Percentiles rank a stretch among this genome's conserved stretches.
Conservation (phyloP, 805 yeast genomes). For the Wickerhamomyces sydowiorum region DNA sequence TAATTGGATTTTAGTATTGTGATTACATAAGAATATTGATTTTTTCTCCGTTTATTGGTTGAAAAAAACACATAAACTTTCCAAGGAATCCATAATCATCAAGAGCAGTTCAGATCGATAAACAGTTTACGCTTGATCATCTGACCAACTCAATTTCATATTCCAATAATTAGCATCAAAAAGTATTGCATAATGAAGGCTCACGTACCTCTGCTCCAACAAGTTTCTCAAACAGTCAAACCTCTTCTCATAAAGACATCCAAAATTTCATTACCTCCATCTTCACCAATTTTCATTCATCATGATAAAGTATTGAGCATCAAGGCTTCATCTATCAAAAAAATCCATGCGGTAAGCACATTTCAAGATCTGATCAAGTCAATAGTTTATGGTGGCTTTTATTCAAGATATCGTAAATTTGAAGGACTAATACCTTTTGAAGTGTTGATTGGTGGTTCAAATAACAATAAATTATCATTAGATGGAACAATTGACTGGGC, state of each 20-base stretch:
- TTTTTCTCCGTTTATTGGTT: no score
- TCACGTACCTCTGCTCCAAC: not conserved
- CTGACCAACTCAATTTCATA: no score
- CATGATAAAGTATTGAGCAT: slow-evolving; percentile 46
- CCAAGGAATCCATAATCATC: no score
- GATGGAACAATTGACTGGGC: slow-evolving; percentile 67
- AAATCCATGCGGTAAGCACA: slow-evolving; percentile 10
- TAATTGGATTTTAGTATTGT: no score
- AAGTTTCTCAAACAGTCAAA: not conserved
- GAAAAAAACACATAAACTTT: no score
- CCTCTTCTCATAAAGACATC: not conserved
- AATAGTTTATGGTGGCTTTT: slow-evolving; percentile 37
- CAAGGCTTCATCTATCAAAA: slow-evolving; percentile 25
- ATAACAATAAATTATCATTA: slow-evolving; percentile 27
- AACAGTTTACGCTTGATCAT: no score
- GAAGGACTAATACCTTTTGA: slow-evolving; percentile 43
- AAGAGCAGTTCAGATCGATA: no score
- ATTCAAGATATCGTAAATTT: slow-evolving; percentile 40
- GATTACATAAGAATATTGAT: no score
- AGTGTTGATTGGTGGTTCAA: slow-evolving; percentile 31
- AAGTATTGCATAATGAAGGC: not conserved
- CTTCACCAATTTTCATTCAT: slow-evolving; percentile 46
- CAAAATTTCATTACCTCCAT: slow-evolving; percentile 50
- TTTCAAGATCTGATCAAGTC: slow-evolving; percentile 34
- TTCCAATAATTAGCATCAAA: not conserved